A percentile compares a stretch with the other conserved stretches of the same genome.
Evolutionary conservation across 2,329 filamentous ascomycete species (phyloP).

Genomic region (Colletotrichum orchidophilum): DNA sequence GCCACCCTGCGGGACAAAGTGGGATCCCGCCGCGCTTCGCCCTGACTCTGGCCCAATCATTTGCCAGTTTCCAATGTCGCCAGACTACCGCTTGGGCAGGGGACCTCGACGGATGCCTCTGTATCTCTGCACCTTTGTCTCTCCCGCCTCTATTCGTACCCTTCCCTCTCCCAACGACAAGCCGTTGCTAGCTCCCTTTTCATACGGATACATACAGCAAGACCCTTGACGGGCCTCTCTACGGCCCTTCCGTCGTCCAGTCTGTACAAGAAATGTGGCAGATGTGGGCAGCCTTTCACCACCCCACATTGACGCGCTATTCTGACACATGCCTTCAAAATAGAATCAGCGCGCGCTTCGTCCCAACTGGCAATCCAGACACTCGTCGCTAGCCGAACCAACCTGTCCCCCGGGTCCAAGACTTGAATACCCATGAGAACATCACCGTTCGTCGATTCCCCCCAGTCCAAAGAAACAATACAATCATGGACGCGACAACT

Average conservation of each 20-base stretch:
- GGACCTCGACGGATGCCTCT: neutral
- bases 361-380: constrained; percentile 7
- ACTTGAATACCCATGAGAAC: neutral
- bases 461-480: neutral
- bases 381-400: constrained; percentile 6
- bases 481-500: neutral
- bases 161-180: too few relatives aligned
- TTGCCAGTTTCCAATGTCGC: neutral
- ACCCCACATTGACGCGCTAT: neutral
- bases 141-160: too few relatives aligned
- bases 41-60: constrained; percentile 22
- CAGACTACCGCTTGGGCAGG: neutral
- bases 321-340: constrained; percentile 22
- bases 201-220: neutral
- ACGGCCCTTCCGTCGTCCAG: neutral
- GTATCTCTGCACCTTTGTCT: too few relatives aligned
- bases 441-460: neutral
- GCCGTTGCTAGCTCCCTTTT: too few relatives aligned
- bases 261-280: neutral
- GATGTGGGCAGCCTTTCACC: neutral
- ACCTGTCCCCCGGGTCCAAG: constrained; percentile 7
- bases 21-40: constrained; percentile 20
- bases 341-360: constrained; percentile 33
- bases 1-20: constrained; percentile 16
- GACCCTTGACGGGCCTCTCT: neutral